A percentile compares a stretch with the other conserved stretches of the same genome.
Evolutionary conservation across 75 land plant genomes (phyloP).

Genomic region (Cunninghamia lanceolata): DNA sequence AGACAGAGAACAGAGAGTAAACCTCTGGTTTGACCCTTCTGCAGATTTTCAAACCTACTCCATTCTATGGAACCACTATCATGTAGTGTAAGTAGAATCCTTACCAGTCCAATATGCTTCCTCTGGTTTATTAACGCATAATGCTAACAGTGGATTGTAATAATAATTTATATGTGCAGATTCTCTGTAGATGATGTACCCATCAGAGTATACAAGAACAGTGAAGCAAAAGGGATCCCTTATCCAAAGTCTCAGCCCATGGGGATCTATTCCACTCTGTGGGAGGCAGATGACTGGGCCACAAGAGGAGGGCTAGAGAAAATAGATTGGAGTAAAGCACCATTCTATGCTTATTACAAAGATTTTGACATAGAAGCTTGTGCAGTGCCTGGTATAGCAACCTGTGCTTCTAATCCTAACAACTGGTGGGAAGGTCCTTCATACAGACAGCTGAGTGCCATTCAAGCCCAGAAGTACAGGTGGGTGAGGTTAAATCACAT

Average conservation of each 20-base stretch:
- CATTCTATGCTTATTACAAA: constrained; percentile 65
- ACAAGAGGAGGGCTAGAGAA: constrained; percentile 79
- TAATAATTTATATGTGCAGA: constrained; percentile 22
- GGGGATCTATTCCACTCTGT: constrained; percentile 69
- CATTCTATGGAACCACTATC: constrained; percentile 46
- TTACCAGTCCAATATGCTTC: neutral
- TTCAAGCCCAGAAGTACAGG: constrained; percentile 16
- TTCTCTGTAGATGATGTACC: constrained; percentile 75
- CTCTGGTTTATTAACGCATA: neutral
- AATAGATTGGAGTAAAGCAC: constrained; percentile 70
- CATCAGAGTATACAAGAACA: constrained; percentile 79
- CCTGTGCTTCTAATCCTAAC: constrained; percentile 17
- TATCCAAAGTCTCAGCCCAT: constrained; percentile 64
- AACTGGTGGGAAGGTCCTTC: constrained; percentile 40
- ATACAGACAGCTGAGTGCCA: constrained; percentile 24
- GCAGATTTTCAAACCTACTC: constrained; percentile 50
- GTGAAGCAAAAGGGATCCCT: constrained; percentile 40
- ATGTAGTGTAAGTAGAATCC: constrained; percentile 32
- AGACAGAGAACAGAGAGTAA: constrained; percentile 53
- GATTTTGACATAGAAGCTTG: constrained; percentile 76
- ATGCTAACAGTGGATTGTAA: no score
- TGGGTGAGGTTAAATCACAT: constrained; percentile 61
- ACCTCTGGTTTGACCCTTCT: constrained; percentile 69
- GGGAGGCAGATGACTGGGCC: constrained; percentile 91
- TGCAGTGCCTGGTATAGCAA: constrained; percentile 24